Base-by-base conservation (phyloP, 2,329 filamentous ascomycete genomes). In the Geosmithia putterillii region DNA sequence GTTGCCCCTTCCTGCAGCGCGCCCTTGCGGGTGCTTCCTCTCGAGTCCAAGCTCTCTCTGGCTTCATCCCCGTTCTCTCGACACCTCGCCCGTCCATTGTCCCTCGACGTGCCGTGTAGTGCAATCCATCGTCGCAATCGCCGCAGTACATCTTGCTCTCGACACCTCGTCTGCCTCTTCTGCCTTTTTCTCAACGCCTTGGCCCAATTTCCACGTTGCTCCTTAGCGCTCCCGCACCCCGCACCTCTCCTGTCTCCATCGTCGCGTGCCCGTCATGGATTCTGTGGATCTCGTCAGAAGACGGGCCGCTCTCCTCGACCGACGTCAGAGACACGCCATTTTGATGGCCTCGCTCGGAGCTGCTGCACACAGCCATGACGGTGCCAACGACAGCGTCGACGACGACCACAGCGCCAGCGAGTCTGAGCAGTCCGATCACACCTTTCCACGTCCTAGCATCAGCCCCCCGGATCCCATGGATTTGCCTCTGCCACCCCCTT, bases 1-100 rank as follows among this genome's bases (percentile, higher is more conserved):
- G 45, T 50, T 44, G 45, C 44, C 54, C 52, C 55, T 61, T 62
- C 54, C 28, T 50, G 47, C 44, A 39, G 42, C 49, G 35, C 46
- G 44, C 45, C 47, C 18, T 15, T 23, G 15, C 18, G n/a, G 17
- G 20, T 15, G 3, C 22, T 36, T 10, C 23, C 32, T 15, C 10
- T 34, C 34, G 36, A 19, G 25, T 7, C 10, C 12, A 23, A 12
- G 28, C n/a, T n/a, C n/a, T 32, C 28, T 32, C 28, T 9, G 15
- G 28, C 28, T 32, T 14, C 28, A 32, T 12, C 28, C 28, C 10
- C 10, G 28, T 14, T 32, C 28, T 32, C 28, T 32, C 28, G 10
- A 32, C 15, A 7, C 28, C n/a, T n/a, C n/a, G n/a, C n/a, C n/a
- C n/a, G n/a, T n/a, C 28, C 28, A 32, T 12, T 32, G 28, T 12